phyloP scores from a whole-genome alignment of 2,329 filamentous ascomycete species.

The Fusarium sp. region DNA sequence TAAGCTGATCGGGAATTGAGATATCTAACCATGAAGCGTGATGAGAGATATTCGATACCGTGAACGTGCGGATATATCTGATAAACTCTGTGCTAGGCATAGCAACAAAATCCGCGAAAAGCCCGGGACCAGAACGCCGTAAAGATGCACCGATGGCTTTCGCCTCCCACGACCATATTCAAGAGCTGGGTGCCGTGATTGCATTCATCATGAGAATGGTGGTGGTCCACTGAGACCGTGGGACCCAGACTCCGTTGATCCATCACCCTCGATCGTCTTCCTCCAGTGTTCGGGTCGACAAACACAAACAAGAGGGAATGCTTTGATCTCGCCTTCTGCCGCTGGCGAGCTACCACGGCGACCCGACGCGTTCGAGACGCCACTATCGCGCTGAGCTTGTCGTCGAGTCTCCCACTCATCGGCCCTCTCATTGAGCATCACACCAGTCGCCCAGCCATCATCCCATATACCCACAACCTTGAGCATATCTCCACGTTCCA shows the following conservation, averaged over 20 bases:
- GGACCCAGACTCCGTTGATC: conserved; percentile 73
- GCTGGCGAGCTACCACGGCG: conserved; percentile 72
- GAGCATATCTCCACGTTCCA: conserved; percentile 97
- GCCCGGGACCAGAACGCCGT: conserved; percentile 53
- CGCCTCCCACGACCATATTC: conserved; percentile 45
- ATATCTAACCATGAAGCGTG: conserved; percentile 11
- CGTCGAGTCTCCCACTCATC: conserved; percentile 88
- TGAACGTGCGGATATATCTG: conserved; percentile 23
- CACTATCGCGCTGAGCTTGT: conserved; percentile 88
- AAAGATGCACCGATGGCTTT: conserved; percentile 51
- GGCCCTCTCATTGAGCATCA: conserved; percentile 83
- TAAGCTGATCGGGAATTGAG: conserved; percentile 3
- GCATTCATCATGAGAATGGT: conserved; percentile 46
- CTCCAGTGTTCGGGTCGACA: conserved; percentile 96
- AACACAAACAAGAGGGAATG: conserved; percentile 96
- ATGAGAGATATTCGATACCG: conserved; percentile 16
- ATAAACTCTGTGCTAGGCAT: conserved; percentile 28
- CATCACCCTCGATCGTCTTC: conserved; percentile 94
- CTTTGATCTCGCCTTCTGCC: conserved; percentile 86
- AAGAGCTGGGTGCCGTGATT: conserved; percentile 44
- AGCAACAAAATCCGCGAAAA: conserved; percentile 38
- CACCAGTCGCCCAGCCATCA: conserved; percentile 96
- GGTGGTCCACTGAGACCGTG: conserved; percentile 49
- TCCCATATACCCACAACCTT: conserved; percentile 99
- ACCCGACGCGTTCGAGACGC: conserved; percentile 84